Base-by-base conservation (phyloP, 441 rosid genomes). In the Pelargonium citronellum region DNA sequence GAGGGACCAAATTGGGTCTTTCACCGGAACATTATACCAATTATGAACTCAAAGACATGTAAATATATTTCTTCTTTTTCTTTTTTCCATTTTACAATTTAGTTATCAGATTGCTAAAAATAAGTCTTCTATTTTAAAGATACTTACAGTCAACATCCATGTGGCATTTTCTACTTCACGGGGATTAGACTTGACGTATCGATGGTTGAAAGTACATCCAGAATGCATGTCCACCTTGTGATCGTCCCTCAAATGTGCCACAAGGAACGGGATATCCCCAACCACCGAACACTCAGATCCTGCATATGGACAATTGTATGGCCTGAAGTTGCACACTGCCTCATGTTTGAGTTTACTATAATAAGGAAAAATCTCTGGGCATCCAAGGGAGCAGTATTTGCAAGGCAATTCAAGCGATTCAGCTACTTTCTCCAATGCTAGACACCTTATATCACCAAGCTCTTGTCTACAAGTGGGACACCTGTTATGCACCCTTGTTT, bases 151-250 rank as follows among this genome's bases (percentile, higher is more conserved):
- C 75, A 95, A 75, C 99, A 95, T 95, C 99, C 97, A 91, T 6
- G 97, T 95, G n/a, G 99, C 99, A 39, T 95, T 94, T 81, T 95
- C 96, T 49, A 91, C 99, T 87, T 91, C 97, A 51, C 92, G 92
- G 15, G 99, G 97, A 86, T 95, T 91, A 58, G 97, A 91, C 72
- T 91, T 95, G 69, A 95, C 97, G 75, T 90, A 95, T 13, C 96
- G 97, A 79, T 92, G 97, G 81, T 95, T 95, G 79, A 95, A 92
- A 71, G 97, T 89, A 79, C 95, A 90, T 4, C 97, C 99, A 64
- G 97, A 87, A 75, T 91, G 97, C 97, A 95, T 95, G 80, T 92
- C 99, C 68, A 95, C 97, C 71, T 95, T 95, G 82, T 94, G 99
- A 65, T 91, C 97, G 76, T 94, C 97, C 78, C 96, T 85, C 74